Percentiles rank a stretch among this genome's conserved stretches.
These are phyloP conservation scores for Starmerella asiatica DNA, from an alignment of 805 yeast species.

Conservation along the genomic window DNA sequence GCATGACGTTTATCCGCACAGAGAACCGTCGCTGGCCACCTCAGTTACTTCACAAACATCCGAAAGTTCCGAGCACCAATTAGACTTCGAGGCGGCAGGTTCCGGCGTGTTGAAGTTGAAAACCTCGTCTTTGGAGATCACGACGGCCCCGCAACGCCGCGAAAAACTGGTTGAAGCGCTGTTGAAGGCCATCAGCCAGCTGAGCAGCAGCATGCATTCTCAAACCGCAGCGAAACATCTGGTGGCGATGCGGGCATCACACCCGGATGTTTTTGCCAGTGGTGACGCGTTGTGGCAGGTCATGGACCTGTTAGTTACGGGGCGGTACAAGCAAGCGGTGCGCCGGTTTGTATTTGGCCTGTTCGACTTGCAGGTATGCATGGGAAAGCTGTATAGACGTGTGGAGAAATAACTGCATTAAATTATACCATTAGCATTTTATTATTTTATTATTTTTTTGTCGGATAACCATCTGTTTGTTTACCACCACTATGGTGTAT, in stretches of 20 bases:
- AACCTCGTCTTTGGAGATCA: slow-evolving; percentile 15
- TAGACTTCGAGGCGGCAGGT: slow-evolving; percentile 10
- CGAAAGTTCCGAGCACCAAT: not conserved
- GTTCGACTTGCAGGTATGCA: slow-evolving; percentile 31
- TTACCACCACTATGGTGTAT: too few species aligned
- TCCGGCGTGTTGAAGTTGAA: slow-evolving; percentile 8
- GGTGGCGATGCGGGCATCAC: slow-evolving; percentile 37
- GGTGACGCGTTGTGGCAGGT: slow-evolving; percentile 43
- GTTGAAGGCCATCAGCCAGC: slow-evolving; percentile 33
- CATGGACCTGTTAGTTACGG: slow-evolving; percentile 40
- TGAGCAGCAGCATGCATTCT: slow-evolving; percentile 43
- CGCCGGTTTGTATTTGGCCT: slow-evolving; percentile 55
- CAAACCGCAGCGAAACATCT: slow-evolving; percentile 47
- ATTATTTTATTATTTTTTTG: not conserved
- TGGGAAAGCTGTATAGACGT: slow-evolving; percentile 15
- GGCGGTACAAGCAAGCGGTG: slow-evolving; percentile 46
- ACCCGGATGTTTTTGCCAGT: slow-evolving; percentile 42
- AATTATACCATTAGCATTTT: not conserved
- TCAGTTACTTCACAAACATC: slow-evolving; percentile 1
- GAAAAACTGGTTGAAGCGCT: slow-evolving; percentile 15
- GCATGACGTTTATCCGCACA: not conserved
- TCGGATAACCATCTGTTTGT: too few species aligned
- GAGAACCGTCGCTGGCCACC: not conserved
- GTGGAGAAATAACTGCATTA: not conserved
- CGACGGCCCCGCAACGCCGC: slow-evolving; percentile 6